Evolutionary conservation across 2,329 filamentous ascomycete genomes (phyloP).

Genomic region (Paecilomyces sp.): DNA sequence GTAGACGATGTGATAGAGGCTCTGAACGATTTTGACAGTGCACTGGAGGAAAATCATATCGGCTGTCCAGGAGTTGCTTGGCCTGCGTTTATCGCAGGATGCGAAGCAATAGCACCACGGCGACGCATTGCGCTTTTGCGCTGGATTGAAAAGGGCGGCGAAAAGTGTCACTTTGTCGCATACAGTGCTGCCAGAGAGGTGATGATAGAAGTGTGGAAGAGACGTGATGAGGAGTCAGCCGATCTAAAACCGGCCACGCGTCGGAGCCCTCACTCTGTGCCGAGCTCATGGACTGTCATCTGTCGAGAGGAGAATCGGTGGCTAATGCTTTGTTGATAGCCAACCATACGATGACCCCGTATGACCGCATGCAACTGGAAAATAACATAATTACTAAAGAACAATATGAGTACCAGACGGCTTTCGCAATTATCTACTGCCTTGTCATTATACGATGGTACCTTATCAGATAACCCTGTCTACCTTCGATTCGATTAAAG

Average conservation of each 20-base stretch:
- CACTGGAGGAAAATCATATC: constrained; percentile 4
- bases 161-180: constrained; percentile 15
- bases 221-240: constrained; percentile 17
- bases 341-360: no score
- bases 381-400: background rate
- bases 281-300: constrained; percentile 19
- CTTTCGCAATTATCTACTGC: background rate
- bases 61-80: constrained; percentile 25
- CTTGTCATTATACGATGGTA: background rate
- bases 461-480: background rate
- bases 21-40: constrained; percentile 21
- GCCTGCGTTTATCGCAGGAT: constrained; percentile 36
- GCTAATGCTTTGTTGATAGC: constrained; percentile 19
- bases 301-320: constrained; percentile 16
- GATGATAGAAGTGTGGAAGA: constrained; percentile 20
- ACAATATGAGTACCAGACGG: background rate
- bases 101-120: constrained; percentile 22
- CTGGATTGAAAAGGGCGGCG: constrained; percentile 18
- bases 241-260: background rate
- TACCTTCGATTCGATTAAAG: background rate
- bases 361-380: background rate
- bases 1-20: constrained; percentile 28
- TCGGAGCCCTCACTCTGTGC: background rate
- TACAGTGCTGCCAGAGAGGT: constrained; percentile 19
- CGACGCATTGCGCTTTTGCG: constrained; percentile 14